Percentiles rank a stretch among this genome's conserved stretches.
Evolutionary conservation across 2,329 filamentous ascomycete species (phyloP).

Genomic region (Aspergillus pseudoterreus): DNA sequence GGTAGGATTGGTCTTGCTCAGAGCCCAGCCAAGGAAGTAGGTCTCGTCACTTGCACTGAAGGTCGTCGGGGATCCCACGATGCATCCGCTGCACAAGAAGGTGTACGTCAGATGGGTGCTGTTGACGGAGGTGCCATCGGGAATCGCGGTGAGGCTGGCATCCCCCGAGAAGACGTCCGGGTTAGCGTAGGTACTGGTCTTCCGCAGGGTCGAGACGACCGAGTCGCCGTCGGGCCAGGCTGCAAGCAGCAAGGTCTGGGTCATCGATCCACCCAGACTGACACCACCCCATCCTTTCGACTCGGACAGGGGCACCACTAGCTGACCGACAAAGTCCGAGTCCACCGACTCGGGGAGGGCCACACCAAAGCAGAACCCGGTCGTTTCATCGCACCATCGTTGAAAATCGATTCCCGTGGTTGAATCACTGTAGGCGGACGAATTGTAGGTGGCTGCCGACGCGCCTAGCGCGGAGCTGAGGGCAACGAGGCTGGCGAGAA

Average conservation of each 20-base stretch:
- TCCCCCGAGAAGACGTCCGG: conserved; percentile 10
- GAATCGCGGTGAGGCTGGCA: conserved; percentile 12
- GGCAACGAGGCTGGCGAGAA: conserved; percentile 8
- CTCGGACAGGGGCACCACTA: conserved; percentile 12
- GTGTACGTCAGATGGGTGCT: conserved; percentile 18
- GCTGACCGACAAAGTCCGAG: conserved; percentile 14
- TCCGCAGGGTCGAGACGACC: conserved; percentile 11
- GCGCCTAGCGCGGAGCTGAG: conserved; percentile 13
- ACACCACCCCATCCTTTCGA: conserved; percentile 18
- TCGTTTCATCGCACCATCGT: conserved; percentile 14
- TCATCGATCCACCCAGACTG: conserved; percentile 14
- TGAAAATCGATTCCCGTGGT: conserved; percentile 15
- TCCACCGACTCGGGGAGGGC: conserved; percentile 13
- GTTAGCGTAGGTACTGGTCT: conserved; percentile 11
- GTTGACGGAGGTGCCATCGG: conserved; percentile 13
- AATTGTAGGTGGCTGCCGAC: conserved; percentile 9
- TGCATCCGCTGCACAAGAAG: conserved; percentile 15
- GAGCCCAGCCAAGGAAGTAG: conserved; percentile 16
- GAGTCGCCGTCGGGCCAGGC: conserved; percentile 15
- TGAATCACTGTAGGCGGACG: conserved; percentile 15
- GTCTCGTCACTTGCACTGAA: conserved; percentile 9
- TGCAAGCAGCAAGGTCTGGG: conserved; percentile 11
- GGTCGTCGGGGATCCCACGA: conserved; percentile 13
- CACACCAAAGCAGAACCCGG: conserved; percentile 15
- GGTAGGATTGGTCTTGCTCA: conserved; percentile 13